Conservation (phyloP, 1,139 yeast species). For the Protomyces inouyei region DNA sequence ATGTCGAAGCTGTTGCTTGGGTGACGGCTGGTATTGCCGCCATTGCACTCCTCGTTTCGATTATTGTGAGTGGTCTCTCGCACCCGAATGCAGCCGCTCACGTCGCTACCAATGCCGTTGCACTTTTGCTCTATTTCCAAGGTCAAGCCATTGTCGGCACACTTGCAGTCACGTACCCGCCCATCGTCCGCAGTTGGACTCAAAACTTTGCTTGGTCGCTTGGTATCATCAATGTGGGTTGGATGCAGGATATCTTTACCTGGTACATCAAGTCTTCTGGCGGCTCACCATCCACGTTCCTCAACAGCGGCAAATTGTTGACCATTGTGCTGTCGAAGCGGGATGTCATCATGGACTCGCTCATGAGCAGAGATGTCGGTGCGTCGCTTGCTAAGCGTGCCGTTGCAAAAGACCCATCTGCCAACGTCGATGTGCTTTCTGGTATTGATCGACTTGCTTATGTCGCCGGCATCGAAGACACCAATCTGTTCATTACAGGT, state of each 20-base stretch:
- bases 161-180: constrained; percentile 97
- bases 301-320: constrained; percentile 37
- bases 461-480: constrained; percentile 76
- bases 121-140: constrained; percentile 89
- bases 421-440: constrained; percentile 58
- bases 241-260: constrained; percentile 78
- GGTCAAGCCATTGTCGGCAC: constrained; percentile 85
- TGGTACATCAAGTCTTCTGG: constrained; percentile 99
- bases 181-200: constrained; percentile 97
- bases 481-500: constrained; percentile 81
- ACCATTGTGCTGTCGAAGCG: constrained; percentile 67
- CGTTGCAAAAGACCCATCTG: constrained; percentile 46
- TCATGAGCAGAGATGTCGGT: background rate
- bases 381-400: constrained; percentile 28
- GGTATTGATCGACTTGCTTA: constrained; percentile 91
- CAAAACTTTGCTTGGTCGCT: constrained; percentile 96
- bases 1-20: constrained; percentile 93
- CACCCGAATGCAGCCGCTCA: constrained; percentile 93
- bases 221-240: constrained; percentile 75
- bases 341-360: constrained; percentile 31
- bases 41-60: constrained; percentile 78
- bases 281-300: constrained; percentile 71
- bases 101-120: constrained; percentile 90
- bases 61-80: constrained; percentile 79
- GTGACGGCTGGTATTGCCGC: constrained; percentile 92